Evolutionary conservation across 2,329 filamentous ascomycete species (phyloP), one percentile per base, ranked within the genome.

Genomic region (Pyricularia pennisetigena): DNA sequence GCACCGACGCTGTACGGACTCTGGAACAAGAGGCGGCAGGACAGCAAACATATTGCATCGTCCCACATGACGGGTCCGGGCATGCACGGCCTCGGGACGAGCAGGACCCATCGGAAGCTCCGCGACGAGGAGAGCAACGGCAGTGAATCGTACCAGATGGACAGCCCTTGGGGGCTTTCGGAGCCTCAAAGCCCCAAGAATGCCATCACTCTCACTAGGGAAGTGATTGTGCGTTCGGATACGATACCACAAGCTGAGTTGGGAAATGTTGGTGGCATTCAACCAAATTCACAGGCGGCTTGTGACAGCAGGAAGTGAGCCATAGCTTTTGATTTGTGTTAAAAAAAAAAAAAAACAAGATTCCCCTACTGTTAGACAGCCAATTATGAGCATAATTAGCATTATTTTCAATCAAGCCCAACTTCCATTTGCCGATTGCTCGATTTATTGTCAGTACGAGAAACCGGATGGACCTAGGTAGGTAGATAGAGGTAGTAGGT

Each of bases 1-100:
- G 66, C 66, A 6, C 57, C 66, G 54, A 67, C 66, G 2, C 4
- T 67, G 7, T 67, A 30, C 10, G 57, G 66, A 3, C 57, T 67
- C 16, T 67, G 66, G 66, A 63, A 63, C 65, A 30, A 61, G 24
- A 49, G 49, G 14, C 12, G 65, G 20, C 49, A 67, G 24, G 49
- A 28, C 2, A 57, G 28, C 29, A 23, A 26, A n/a, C 23, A 28
- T 12, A 23, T 7, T 10, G 64, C 23, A 4, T 20, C 4, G 64
- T 65, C 64, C 14, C 59, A 62, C 59, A 12, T 23, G 26, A 62
- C 59, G 16, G 41, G 41, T n/a, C 28, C 32, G 16, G 62, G 62
- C 23, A 49, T 49, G 32, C 4, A 9, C 12, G 23, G 35, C 64
- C 24, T 23, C 23, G 30, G 64, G 32, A n/a, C 28, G 12, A 30